Evolutionary conservation across 2,329 filamentous ascomycete genomes (phyloP).

Genomic region (Hypoxylon sp.): DNA sequence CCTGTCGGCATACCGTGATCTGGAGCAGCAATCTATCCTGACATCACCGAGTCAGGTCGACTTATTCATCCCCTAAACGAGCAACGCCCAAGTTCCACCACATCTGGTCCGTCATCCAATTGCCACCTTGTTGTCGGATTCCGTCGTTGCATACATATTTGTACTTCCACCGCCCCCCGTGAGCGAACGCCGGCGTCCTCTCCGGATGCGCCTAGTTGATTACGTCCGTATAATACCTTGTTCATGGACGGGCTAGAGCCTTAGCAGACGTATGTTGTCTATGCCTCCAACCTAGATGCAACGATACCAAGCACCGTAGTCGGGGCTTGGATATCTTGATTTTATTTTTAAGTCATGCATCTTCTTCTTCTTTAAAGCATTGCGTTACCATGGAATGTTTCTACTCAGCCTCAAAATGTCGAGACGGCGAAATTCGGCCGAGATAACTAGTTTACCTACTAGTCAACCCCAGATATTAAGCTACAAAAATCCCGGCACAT

Average conservation of each 20-base stretch:
- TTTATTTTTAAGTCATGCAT: no score
- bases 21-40: slow-evolving; percentile 21
- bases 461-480: slow-evolving; percentile 6
- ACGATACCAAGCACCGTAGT: slow-evolving; percentile 2
- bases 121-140: slow-evolving; percentile 12
- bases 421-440: slow-evolving; percentile 24
- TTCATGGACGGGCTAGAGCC: slow-evolving; percentile 4
- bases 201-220: slow-evolving; percentile 22
- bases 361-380: slow-evolving; percentile 6
- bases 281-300: slow-evolving; percentile 11
- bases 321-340: slow-evolving; percentile 2
- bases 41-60: slow-evolving; percentile 22
- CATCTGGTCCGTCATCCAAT: slow-evolving; percentile 14
- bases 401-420: not conserved
- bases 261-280: slow-evolving; percentile 12
- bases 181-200: slow-evolving; percentile 17
- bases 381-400: slow-evolving; percentile 1
- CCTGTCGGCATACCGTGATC: slow-evolving; percentile 4
- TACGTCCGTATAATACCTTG: slow-evolving; percentile 26
- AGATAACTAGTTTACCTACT: no score
- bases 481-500: slow-evolving; percentile 15
- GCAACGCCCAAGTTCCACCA: slow-evolving; percentile 12
- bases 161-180: slow-evolving; percentile 8
- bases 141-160: slow-evolving; percentile 11
- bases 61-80: slow-evolving; percentile 10